These are phyloP conservation scores for Myriosclerotinia curreyana DNA, from an alignment of 2,329 filamentous ascomycete species.

Conservation along the genomic window DNA sequence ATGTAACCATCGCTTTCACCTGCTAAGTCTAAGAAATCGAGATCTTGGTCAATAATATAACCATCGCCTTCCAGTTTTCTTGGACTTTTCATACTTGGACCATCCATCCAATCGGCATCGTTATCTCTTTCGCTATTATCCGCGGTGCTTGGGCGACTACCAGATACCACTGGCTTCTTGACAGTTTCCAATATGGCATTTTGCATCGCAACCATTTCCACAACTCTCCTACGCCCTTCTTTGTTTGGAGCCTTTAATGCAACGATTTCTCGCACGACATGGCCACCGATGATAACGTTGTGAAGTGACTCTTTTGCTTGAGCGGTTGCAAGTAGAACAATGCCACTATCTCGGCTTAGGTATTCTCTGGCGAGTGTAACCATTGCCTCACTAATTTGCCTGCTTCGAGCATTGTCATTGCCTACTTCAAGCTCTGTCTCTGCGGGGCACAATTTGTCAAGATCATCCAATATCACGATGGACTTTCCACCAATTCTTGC, in stretches of 20 bases:
- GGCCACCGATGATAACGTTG: constrained; percentile 83
- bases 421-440: constrained; percentile 94
- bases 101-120: constrained; percentile 71
- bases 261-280: constrained; percentile 88
- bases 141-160: constrained; percentile 53
- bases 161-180: constrained; percentile 43
- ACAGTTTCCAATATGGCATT: constrained; percentile 45
- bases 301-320: constrained; percentile 92
- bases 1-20: constrained; percentile 97
- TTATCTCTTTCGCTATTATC: constrained; percentile 56
- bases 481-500: constrained; percentile 80
- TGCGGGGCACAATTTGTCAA: constrained; percentile 87
- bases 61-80: constrained; percentile 47
- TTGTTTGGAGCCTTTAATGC: constrained; percentile 89
- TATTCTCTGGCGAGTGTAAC: constrained; percentile 78
- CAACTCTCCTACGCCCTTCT: constrained; percentile 76
- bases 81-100: constrained; percentile 52
- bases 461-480: constrained; percentile 84
- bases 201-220: constrained; percentile 72
- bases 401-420: constrained; percentile 87
- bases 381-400: constrained; percentile 87
- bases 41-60: constrained; percentile 69
- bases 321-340: constrained; percentile 85
- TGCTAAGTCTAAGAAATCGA: constrained; percentile 90
- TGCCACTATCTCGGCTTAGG: constrained; percentile 72